A percentile compares a stretch with the other conserved stretches of the same genome.
Conservation (phyloP, 202 grass and related monocot genomes). For the Schoenoplectus tabernaemontani region DNA sequence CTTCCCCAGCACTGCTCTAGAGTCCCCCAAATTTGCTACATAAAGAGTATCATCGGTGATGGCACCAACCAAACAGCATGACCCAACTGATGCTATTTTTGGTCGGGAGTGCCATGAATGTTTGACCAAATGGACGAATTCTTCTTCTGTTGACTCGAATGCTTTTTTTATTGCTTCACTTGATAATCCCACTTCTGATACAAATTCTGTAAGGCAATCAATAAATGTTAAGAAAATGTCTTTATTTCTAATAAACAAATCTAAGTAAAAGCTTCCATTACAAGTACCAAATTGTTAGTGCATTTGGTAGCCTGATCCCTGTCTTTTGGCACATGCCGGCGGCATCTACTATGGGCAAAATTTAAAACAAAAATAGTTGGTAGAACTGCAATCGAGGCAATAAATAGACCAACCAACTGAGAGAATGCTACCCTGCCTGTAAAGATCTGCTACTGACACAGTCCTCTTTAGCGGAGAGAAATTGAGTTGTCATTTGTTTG, state of each 20-base stretch:
- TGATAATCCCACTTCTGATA: conserved; percentile 54
- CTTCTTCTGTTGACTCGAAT: conserved; percentile 67
- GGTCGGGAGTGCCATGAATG: conserved; percentile 46
- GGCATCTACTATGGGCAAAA: background rate
- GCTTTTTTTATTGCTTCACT: conserved; percentile 64
- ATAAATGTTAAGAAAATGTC: background rate
- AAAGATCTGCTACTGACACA: background rate
- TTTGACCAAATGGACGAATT: conserved; percentile 67
- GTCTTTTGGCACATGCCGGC: background rate
- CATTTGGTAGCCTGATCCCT: background rate
- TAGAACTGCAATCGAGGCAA: background rate
- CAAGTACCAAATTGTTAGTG: background rate
- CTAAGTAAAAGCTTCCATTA: background rate
- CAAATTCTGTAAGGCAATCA: conserved; percentile 39
- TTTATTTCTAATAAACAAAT: background rate
- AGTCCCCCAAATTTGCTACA: conserved; percentile 86
- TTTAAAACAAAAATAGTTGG: background rate
- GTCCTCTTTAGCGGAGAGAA: background rate
- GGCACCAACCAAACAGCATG: conserved; percentile 65
- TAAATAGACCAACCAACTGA: background rate
- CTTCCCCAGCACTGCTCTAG: conserved; percentile 70
- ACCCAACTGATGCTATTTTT: conserved; percentile 59
- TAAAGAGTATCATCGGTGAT: conserved; percentile 71
- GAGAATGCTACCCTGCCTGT: background rate
- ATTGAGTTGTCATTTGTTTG: background rate